Percentiles rank a stretch among this genome's conserved stretches.
Conservation (phyloP, 1,284 basidiomycete species). For the Ganoderma leucocontextum region DNA sequence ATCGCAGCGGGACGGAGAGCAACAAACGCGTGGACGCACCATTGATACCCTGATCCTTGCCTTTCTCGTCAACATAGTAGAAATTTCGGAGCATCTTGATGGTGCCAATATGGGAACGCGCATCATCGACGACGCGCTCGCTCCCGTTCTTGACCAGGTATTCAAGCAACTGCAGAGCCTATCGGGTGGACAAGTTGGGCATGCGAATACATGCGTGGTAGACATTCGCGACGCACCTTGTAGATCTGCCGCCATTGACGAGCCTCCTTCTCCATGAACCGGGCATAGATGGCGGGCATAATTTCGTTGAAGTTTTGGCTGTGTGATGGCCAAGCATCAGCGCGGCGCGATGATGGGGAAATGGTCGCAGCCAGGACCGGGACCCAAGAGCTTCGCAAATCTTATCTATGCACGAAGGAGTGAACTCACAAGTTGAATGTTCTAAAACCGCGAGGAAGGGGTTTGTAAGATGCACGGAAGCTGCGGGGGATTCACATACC, state of each 20-base stretch:
- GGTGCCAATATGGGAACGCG: constrained; percentile 92
- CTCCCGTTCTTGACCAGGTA: constrained; percentile 99
- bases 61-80: constrained; percentile 99
- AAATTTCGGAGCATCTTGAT: constrained; percentile 98
- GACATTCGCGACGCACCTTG: constrained; percentile 69
- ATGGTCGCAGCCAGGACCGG: not conserved
- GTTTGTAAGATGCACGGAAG: not conserved
- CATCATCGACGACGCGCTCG: constrained; percentile 97
- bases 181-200: too few species aligned
- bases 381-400: not conserved
- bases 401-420: not conserved
- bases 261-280: constrained; percentile 98
- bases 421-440: constrained; percentile 90
- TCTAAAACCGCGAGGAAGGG: constrained; percentile 47
- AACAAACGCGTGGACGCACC: constrained; percentile 57
- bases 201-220: not conserved
- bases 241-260: constrained; percentile 99
- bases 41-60: constrained; percentile 99
- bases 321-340: constrained; percentile 7
- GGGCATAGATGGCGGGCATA: constrained; percentile 96
- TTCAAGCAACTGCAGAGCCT: constrained; percentile 94
- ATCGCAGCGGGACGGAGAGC: not conserved
- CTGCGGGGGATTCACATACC: constrained; percentile 59
- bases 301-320: constrained; percentile 99
- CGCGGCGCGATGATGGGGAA: not conserved